Evolutionary conservation across 2,329 filamentous ascomycete species (phyloP).

Genomic region (Canariomyces notabilis): DNA sequence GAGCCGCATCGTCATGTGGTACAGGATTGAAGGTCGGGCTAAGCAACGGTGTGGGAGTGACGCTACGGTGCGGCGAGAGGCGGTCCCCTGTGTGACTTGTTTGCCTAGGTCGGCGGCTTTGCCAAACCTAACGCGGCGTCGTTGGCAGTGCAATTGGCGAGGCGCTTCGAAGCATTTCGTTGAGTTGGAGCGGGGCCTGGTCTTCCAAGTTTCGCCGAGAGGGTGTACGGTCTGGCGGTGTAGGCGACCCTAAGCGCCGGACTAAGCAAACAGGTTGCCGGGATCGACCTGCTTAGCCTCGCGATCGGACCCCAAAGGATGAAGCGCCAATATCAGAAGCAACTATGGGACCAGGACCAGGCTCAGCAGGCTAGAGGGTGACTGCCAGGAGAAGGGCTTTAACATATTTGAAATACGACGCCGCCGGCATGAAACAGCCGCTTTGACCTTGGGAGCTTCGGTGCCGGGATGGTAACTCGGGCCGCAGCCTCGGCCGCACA

Average conservation of each 20-base stretch:
- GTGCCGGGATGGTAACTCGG: neutral
- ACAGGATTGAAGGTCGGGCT: neutral
- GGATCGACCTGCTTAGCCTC: constrained; percentile 11
- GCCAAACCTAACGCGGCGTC: too few relatives aligned
- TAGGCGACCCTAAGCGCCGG: constrained; percentile 8
- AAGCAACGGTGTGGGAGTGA: neutral
- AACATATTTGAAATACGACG: neutral
- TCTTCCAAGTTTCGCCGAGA: neutral
- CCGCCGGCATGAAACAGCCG: neutral
- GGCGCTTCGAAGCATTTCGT: neutral
- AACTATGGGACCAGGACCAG: neutral
- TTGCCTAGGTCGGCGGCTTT: too few relatives aligned
- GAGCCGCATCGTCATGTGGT: neutral
- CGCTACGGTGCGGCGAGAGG: neutral
- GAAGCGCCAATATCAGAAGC: constrained; percentile 8
- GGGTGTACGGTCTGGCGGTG: neutral
- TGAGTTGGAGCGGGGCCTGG: neutral
- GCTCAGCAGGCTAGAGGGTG: neutral
- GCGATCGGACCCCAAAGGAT: constrained; percentile 8
- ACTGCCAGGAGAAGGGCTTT: neutral
- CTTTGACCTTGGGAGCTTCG: neutral
- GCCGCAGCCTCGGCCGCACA: too few relatives aligned
- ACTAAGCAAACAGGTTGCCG: neutral
- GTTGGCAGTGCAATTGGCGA: neutral
- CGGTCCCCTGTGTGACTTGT: too few relatives aligned